Base-by-base conservation (phyloP, 768 basidiomycete genomes). In the Tylopilus balloui region DNA sequence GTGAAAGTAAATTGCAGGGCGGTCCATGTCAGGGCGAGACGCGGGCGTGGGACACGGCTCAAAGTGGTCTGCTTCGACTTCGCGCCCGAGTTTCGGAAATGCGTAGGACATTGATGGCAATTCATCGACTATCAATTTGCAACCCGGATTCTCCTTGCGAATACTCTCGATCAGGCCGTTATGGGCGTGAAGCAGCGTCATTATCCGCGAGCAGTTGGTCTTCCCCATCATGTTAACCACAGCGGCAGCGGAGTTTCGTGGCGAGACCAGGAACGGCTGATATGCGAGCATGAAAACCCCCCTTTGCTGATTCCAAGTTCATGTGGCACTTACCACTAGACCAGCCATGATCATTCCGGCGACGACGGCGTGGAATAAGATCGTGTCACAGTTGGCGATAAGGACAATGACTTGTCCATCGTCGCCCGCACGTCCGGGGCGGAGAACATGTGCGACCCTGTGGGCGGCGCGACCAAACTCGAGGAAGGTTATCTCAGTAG, bases 181-280 rank as follows among this genome's bases (percentile, higher is more conserved):
- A 12, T 64, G 61, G 5, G 52, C 51, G 21, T 51, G 56, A 6
- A 36, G 21, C 0, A 59, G 43, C 0, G 59, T 55, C 3, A 63
- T 31, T 27, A 65, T 51, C 17, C 41, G 55, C 4, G 51, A 45
- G 14, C 61, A 65, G 11, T 45, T 45, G 1, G 47, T 52, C 48
- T 51, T 59, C 39, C 41, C 51, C 45, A 65, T 55, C 62, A 64
- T 55, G 19, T 44, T 39, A 3, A 55, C 40, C 6, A 68, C 28
- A 0, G 76, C 79, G 1, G 71, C 69, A 0, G 71, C 59, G 1
- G 75, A 73, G 58, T 76, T 78, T 45, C 72, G 54, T 1, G 68
- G 57, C 0, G 71, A 73, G 14, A 71, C 63, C 3, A 59, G 62
- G 42, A 77, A 75, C 6, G 63, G 53, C 66, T 61, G 19, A 19